Conservation (phyloP, 148 eudicot species). For the Polygonum maritimum region DNA sequence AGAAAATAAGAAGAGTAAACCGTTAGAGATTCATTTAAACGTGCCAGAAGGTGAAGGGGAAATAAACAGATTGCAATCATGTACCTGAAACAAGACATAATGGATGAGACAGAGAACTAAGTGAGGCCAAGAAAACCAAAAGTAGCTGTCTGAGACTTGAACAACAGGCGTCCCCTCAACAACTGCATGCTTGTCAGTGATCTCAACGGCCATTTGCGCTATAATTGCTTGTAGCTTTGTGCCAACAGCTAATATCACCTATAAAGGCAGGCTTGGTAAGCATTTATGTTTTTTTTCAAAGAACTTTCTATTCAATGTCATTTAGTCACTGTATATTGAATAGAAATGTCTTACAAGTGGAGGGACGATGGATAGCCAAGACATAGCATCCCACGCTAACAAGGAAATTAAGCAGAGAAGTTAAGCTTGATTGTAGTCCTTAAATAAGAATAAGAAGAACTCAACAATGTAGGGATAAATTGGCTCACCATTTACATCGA, state of each 20-base stretch:
- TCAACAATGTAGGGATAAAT: background rate
- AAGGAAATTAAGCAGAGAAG: background rate
- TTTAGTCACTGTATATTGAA: background rate
- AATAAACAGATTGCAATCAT: background rate
- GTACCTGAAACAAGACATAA: conserved; percentile 76
- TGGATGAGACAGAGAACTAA: conserved; percentile 74
- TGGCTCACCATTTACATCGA: conserved; percentile 4
- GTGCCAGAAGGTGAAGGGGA: conserved; percentile 17
- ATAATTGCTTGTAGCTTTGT: conserved; percentile 83
- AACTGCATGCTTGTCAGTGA: conserved; percentile 79
- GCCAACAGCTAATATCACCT: conserved; percentile 87
- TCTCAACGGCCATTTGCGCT: conserved; percentile 78
- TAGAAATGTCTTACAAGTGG: conserved; percentile 40
- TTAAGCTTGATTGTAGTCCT: background rate
- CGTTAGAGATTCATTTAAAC: background rate
- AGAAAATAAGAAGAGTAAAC: background rate
- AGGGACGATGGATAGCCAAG: conserved; percentile 75
- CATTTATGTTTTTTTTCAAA: background rate
- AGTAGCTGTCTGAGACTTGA: conserved; percentile 73
- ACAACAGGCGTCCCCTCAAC: conserved; percentile 92
- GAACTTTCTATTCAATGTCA: background rate
- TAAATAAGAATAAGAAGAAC: background rate
- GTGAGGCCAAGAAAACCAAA: conserved; percentile 80
- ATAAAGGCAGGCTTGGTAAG: background rate
- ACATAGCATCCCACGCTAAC: conserved; percentile 67